phyloP scores from a whole-genome alignment of 2,329 filamentous ascomycete genomes.

The Aspergillus niger region DNA sequence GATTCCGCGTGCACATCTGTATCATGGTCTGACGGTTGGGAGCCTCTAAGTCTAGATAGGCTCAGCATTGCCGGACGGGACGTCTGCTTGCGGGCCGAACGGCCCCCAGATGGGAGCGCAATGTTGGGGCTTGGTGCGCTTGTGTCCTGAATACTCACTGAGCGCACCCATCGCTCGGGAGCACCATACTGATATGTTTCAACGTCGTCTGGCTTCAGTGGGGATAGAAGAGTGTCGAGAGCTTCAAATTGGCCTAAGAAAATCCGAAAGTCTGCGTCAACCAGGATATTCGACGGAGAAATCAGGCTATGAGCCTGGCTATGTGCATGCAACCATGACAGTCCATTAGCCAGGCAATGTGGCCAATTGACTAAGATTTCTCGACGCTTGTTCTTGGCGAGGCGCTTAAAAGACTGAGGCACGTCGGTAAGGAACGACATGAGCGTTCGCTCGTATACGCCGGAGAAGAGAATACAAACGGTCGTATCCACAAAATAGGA shows the following conservation, averaged over 20 bases:
- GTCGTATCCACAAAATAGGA: constrained; percentile 48
- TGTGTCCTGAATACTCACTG: constrained; percentile 38
- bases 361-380: constrained; percentile 49
- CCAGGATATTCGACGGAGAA: constrained; percentile 61
- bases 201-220: constrained; percentile 55
- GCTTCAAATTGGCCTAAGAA: constrained; percentile 61
- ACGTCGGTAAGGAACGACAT: constrained; percentile 47
- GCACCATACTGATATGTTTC: constrained; percentile 62
- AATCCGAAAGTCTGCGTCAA: constrained; percentile 59
- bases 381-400: constrained; percentile 46
- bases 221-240: constrained; percentile 56
- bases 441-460: constrained; percentile 44
- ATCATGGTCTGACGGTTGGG: constrained; percentile 21
- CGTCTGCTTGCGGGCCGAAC: constrained; percentile 28
- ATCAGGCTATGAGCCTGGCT: constrained; percentile 59
- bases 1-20: constrained; percentile 32
- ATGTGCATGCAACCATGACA: constrained; percentile 59
- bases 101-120: constrained; percentile 1
- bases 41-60: constrained; percentile 27
- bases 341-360: constrained; percentile 55
- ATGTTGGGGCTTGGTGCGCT: neutral
- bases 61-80: constrained; percentile 24
- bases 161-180: constrained; percentile 55
- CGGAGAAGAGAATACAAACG: constrained; percentile 47
- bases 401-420: constrained; percentile 44